Percentiles rank a stretch among this genome's conserved stretches.
phyloP scores from a whole-genome alignment of 225 moss, liverwort and hornwort genomes.

The Antitrichia curtipendula region DNA sequence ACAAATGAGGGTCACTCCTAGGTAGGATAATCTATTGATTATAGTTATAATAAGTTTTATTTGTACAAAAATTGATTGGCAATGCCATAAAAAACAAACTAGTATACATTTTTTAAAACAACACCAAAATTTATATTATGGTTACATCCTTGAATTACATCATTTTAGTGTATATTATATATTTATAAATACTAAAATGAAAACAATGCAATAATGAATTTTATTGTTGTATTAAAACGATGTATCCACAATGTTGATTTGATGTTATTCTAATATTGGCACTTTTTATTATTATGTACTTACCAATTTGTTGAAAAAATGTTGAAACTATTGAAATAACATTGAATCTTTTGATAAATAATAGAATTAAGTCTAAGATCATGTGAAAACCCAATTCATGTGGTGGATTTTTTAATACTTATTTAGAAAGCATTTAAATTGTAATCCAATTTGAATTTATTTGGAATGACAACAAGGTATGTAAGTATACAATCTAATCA shows the following conservation, averaged over 20 bases:
- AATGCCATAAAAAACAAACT: too few relatives aligned
- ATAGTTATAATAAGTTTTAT: background rate
- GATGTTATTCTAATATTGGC: background rate
- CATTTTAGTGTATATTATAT: background rate
- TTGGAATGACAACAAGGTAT: too few relatives aligned
- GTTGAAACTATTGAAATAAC: background rate
- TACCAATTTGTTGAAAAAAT: background rate
- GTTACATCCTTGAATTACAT: background rate
- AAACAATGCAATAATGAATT: background rate
- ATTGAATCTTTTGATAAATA: background rate
- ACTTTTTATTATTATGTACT: background rate
- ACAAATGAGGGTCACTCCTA: background rate
- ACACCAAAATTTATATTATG: background rate
- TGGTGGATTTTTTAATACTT: background rate
- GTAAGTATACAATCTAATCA: too few relatives aligned
- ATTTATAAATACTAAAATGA: background rate
- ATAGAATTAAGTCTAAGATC: background rate
- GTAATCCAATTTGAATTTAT: too few relatives aligned
- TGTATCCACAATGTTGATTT: background rate
- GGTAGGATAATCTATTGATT: too few relatives aligned
- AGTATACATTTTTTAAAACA: background rate
- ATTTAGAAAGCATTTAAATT: background rate
- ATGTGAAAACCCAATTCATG: fast-evolving
- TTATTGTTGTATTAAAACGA: background rate
- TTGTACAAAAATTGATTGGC: too few relatives aligned